Conservation (phyloP, 2,329 filamentous ascomycete genomes). For the Trichocomaceae sp. region DNA sequence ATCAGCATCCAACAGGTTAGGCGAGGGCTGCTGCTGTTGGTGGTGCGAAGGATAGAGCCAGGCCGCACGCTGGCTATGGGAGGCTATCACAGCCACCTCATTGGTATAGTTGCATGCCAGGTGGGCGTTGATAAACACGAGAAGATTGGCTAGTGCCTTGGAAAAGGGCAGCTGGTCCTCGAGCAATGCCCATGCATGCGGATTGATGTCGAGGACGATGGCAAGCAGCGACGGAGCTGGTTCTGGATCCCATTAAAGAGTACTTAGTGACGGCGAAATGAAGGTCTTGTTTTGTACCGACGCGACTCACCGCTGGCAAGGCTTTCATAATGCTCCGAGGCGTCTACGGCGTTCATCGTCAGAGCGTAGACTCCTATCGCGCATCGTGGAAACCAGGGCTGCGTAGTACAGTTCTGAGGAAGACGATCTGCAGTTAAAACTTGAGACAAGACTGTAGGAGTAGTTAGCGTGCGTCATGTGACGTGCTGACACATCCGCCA, state of each 20-base stretch:
- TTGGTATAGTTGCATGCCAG: slow-evolving; percentile 90
- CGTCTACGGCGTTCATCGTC: slow-evolving; percentile 61
- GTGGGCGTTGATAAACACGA: slow-evolving; percentile 96
- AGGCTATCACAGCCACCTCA: slow-evolving; percentile 84
- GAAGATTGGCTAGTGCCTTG: slow-evolving; percentile 76
- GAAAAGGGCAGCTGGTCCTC: slow-evolving; percentile 68
- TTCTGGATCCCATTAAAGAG: slow-evolving; percentile 31
- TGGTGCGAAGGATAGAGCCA: slow-evolving; percentile 72
- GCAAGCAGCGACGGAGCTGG: slow-evolving; percentile 74
- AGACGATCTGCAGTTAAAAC: neutral
- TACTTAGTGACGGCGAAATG: neutral
- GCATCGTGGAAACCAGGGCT: slow-evolving; percentile 14
- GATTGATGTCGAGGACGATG: slow-evolving; percentile 92
- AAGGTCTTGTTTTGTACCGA: neutral
- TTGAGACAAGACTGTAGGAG: neutral
- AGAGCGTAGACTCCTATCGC: slow-evolving; percentile 8
- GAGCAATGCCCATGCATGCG: slow-evolving; percentile 82
- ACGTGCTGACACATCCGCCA: neutral
- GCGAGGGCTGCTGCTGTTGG: slow-evolving; percentile 15
- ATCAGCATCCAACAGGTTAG: slow-evolving; percentile 25
- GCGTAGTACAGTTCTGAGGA: too few species aligned
- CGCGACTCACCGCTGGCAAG: slow-evolving; percentile 37
- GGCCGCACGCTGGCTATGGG: slow-evolving; percentile 75
- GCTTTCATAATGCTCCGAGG: slow-evolving; percentile 49
- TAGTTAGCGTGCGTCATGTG: too few species aligned